Base-by-base conservation (phyloP, 2,329 filamentous ascomycete species). In the Magnaporthiopsis rhizophila region DNA sequence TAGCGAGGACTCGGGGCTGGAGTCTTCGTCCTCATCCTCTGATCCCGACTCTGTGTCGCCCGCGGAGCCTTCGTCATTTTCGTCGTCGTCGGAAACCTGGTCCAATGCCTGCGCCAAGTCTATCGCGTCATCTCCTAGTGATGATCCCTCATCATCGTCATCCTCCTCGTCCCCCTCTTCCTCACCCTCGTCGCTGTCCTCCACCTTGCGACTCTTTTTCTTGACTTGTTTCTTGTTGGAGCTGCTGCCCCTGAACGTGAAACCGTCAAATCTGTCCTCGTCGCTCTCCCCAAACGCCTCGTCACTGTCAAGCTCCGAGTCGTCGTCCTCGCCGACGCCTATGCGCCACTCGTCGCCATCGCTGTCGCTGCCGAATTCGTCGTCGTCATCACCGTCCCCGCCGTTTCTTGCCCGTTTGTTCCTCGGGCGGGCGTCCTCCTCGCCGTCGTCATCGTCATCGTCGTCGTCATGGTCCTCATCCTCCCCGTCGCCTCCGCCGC, bases 211-310 rank as follows among this genome's bases (percentile, higher is more conserved):
- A 66, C 71, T 70, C 67, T 75, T 77, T 59, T 68, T 69, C 30
- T 66, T 66, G 36, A 66, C 72, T 64, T 30, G 59, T 32, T 45
- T 61, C 21, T 62, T 58, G 50, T 74, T 75, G 2, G 75, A 67
- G 61, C 75, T 77, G 70, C 78, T 81, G 13, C 82, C 83, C 1
- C 81, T 71, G 66, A 87, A 86, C 0, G 80, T 71, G 70, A 89
- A 96, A 13, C 87, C 90, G 68, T 92, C 86, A 68, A 96, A 96
- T 67, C 83, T 84, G 73, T 96, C 93, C 71, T 95, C 88, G 71
- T 97, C 93, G 70, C 91, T 95, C 68, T 91, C 88, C 3, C 92
- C 91, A 80, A 97, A 92, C 2, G 94, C 93, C 71, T 96, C 91
- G 72, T 88, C 85, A 69, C 83, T 86, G 68, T 88, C 86, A 63